These are phyloP conservation scores for Lecanicillium sp. DNA, from an alignment of 2,329 filamentous ascomycete genomes.

Conservation along the genomic window DNA sequence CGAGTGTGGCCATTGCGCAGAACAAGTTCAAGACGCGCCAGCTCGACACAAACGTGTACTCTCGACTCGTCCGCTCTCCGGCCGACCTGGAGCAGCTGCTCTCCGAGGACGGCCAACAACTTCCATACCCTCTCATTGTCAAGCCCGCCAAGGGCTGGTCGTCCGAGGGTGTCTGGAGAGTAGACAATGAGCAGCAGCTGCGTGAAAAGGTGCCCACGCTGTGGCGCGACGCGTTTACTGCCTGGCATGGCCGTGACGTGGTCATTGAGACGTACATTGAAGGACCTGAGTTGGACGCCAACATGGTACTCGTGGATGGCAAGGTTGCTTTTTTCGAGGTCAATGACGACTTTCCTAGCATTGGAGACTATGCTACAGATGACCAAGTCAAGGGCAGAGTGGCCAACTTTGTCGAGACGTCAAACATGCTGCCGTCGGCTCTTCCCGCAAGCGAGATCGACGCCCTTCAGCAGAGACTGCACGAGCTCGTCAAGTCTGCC, in stretches of 20 bases:
- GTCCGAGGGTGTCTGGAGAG: slow-evolving; percentile 23
- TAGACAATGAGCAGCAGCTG: slow-evolving; percentile 12
- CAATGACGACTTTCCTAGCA: slow-evolving; percentile 26
- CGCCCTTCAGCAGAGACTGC: neutral
- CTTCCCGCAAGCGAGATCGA: neutral
- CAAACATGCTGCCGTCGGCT: neutral
- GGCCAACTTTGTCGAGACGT: neutral
- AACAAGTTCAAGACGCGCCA: no score
- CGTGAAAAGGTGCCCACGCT: neutral
- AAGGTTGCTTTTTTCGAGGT: slow-evolving; percentile 30
- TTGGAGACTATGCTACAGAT: neutral
- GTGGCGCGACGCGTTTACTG: neutral
- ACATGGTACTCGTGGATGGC: slow-evolving; percentile 27
- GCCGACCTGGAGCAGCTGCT: no score
- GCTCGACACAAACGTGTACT: no score
- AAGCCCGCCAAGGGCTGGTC: slow-evolving; percentile 25
- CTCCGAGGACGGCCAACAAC: no score
- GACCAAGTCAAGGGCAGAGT: no score
- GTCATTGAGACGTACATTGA: slow-evolving; percentile 28
- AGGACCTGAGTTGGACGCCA: slow-evolving; percentile 32
- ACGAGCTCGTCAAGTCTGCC: neutral
- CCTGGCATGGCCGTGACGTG: neutral
- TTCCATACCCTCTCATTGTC: slow-evolving; percentile 23
- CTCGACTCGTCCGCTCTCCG: no score
- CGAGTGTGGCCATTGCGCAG: no score